A percentile compares a stretch with the other conserved stretches of the same genome.
Conservation (phyloP, 2,329 filamentous ascomycete species). For the Neospermospora avenae region DNA sequence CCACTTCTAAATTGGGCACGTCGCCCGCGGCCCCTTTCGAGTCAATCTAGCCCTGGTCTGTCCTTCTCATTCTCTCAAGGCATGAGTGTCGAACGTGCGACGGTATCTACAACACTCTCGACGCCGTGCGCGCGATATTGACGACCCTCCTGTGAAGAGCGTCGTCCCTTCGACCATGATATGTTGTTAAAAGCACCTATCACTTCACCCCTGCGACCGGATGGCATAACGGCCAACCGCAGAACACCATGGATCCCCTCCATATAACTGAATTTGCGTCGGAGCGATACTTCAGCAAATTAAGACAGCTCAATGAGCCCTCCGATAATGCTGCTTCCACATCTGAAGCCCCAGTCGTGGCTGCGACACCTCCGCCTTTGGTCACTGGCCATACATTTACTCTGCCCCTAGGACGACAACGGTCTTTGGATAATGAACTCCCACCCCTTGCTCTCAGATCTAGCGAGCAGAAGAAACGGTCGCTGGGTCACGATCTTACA, state of each 20-base stretch:
- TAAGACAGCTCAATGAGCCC: constrained; percentile 50
- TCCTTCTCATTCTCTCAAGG: constrained; percentile 24
- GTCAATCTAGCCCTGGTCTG: constrained; percentile 9
- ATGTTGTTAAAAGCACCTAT: constrained; percentile 29
- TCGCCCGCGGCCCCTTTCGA: constrained; percentile 7
- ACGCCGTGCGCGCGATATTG: constrained; percentile 22
- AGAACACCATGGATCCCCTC: constrained; percentile 53
- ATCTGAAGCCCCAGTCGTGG: constrained; percentile 31
- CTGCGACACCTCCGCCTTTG: constrained; percentile 1
- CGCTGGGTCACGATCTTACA: constrained; percentile 34
- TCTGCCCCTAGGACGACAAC: constrained; percentile 32
- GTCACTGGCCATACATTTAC: constrained; percentile 26
- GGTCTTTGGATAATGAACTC: constrained; percentile 23
- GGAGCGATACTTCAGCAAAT: constrained; percentile 60
- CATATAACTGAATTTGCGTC: constrained; percentile 66
- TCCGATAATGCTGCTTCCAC: constrained; percentile 36
- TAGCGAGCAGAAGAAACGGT: constrained; percentile 35
- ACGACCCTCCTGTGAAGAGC: constrained; percentile 23
- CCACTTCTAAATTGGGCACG: constrained; percentile 9
- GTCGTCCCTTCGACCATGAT: constrained; percentile 26
- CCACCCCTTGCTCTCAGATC: constrained; percentile 23
- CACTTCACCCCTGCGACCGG: constrained; percentile 27
- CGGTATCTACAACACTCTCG: constrained; percentile 17
- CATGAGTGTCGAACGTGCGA: constrained; percentile 29
- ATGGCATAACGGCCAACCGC: constrained; percentile 33